A percentile compares a stretch with the other conserved stretches of the same genome.
phyloP scores from a whole-genome alignment of 139 green algal genomes.

The Desmodesmus armatus region DNA sequence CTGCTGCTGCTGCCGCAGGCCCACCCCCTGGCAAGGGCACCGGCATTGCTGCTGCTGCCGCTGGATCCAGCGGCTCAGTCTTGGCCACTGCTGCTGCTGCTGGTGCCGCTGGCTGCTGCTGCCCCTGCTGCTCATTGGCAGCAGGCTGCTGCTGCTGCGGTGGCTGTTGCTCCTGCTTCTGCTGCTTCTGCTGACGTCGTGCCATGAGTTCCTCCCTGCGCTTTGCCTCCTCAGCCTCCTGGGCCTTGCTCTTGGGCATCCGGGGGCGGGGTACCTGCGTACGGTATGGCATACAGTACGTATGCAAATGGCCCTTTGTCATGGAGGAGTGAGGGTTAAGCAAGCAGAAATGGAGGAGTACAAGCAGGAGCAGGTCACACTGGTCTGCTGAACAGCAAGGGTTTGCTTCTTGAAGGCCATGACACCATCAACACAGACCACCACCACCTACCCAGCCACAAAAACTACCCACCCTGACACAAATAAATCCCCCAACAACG shows the following conservation, averaged over 20 bases:
- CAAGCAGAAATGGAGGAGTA: neutral
- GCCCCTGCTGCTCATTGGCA: neutral
- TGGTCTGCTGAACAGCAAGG: neutral
- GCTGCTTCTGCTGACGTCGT: neutral
- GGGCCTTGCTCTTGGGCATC: constrained; percentile 9
- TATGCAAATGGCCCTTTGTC: neutral
- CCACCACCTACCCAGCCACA: neutral
- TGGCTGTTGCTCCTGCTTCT: neutral
- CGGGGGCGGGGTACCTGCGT: constrained; percentile 14
- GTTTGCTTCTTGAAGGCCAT: neutral
- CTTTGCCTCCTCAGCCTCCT: neutral
- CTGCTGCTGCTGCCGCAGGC: neutral
- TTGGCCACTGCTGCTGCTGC: neutral
- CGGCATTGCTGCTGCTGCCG: constrained; percentile 1
- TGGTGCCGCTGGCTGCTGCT: neutral
- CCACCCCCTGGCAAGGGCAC: neutral
- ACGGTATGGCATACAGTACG: neutral
- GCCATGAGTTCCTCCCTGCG: neutral
- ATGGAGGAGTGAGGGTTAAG: neutral
- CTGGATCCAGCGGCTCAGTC: too few relatives aligned
- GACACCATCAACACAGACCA: neutral
- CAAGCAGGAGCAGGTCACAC: neutral
- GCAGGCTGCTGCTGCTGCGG: constrained; percentile 11
- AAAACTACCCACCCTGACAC: neutral
- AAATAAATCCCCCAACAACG: neutral